A percentile compares a stretch with the other conserved stretches of the same genome.
These are phyloP conservation scores for Xylaria grammica DNA, from an alignment of 495 filamentous ascomycete species.

Conservation along the genomic window DNA sequence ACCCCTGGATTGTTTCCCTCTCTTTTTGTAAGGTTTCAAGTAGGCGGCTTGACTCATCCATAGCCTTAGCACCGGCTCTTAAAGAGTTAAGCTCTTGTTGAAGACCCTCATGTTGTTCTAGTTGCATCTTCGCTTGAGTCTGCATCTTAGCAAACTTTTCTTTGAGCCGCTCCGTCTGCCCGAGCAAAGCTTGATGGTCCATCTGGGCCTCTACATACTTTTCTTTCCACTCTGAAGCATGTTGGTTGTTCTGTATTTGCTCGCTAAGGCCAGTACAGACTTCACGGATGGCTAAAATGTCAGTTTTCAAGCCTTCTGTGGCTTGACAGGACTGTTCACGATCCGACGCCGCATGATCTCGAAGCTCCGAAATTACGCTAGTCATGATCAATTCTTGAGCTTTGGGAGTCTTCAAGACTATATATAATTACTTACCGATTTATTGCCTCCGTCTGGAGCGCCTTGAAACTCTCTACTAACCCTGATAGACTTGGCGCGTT, in stretches of 20 bases:
- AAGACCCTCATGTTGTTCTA: constrained; percentile 3
- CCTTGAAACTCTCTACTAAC: constrained; percentile 24
- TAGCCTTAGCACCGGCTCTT: neutral
- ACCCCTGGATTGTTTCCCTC: constrained; percentile 14
- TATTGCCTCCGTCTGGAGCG: constrained; percentile 21
- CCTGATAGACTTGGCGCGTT: constrained; percentile 12
- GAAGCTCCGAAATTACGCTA: constrained; percentile 17
- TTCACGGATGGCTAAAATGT: constrained; percentile 12
- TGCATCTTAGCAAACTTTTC: constrained; percentile 30
- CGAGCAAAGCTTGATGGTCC: constrained; percentile 23
- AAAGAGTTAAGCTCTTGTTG: constrained; percentile 23
- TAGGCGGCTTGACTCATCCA: neutral
- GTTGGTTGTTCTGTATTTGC: constrained; percentile 11
- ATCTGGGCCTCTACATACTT: constrained; percentile 19
- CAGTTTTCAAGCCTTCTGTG: constrained; percentile 4
- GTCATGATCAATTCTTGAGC: neutral
- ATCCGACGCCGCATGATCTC: constrained; percentile 7
- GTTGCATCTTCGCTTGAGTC: constrained; percentile 8
- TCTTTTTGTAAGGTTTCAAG: constrained; percentile 18
- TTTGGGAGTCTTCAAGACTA: neutral
- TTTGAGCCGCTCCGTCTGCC: constrained; percentile 29
- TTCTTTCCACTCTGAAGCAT: constrained; percentile 28
- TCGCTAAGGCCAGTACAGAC: neutral
- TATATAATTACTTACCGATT: constrained; percentile 20
- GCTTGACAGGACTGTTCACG: constrained; percentile 10